A percentile compares a stretch with the other conserved stretches of the same genome.
Evolutionary conservation across 192 early-diverging fungal genomes (phyloP).

Genomic region (Rhizophagus prolifer): DNA sequence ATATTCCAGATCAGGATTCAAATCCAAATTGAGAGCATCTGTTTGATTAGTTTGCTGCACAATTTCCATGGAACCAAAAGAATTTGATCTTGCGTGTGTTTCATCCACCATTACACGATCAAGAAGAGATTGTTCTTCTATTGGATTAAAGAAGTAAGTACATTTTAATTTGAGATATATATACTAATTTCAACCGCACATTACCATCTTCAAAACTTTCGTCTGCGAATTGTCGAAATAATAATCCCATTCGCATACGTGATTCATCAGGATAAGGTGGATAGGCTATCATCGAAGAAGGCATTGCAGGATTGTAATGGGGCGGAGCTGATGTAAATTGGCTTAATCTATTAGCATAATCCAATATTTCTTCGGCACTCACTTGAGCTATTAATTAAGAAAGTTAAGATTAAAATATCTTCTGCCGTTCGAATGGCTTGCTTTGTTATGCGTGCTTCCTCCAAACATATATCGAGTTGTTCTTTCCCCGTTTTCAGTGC

Average conservation of each 20-base stretch:
- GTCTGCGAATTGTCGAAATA: slow-evolving; percentile 41
- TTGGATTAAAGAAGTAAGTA: background rate
- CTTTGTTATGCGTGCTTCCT: slow-evolving; percentile 26
- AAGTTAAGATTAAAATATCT: background rate
- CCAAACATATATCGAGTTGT: slow-evolving; percentile 33
- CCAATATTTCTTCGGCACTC: slow-evolving; percentile 41
- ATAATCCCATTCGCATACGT: slow-evolving; percentile 38
- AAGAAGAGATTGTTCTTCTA: slow-evolving; percentile 31
- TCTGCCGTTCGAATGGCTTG: slow-evolving; percentile 34
- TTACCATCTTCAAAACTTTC: slow-evolving; percentile 29
- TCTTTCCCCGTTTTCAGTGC: slow-evolving; percentile 31
- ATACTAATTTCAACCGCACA: slow-evolving; percentile 8
- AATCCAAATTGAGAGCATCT: slow-evolving; percentile 40
- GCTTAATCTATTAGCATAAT: slow-evolving; percentile 45
- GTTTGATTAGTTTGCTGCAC: background rate
- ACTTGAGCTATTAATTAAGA: slow-evolving; percentile 16
- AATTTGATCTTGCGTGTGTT: slow-evolving; percentile 13
- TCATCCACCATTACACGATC: background rate
- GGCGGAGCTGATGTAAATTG: slow-evolving; percentile 48
- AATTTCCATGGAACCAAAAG: background rate
- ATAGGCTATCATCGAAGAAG: slow-evolving; percentile 23
- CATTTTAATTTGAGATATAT: slow-evolving; percentile 30
- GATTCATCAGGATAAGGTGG: slow-evolving; percentile 50
- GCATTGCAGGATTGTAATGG: slow-evolving; percentile 36
- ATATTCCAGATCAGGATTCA: slow-evolving; percentile 42